A percentile compares a stretch with the other conserved stretches of the same genome.
phyloP scores from a whole-genome alignment of 2,329 filamentous ascomycete species.

The Verticillium tricorpus region DNA sequence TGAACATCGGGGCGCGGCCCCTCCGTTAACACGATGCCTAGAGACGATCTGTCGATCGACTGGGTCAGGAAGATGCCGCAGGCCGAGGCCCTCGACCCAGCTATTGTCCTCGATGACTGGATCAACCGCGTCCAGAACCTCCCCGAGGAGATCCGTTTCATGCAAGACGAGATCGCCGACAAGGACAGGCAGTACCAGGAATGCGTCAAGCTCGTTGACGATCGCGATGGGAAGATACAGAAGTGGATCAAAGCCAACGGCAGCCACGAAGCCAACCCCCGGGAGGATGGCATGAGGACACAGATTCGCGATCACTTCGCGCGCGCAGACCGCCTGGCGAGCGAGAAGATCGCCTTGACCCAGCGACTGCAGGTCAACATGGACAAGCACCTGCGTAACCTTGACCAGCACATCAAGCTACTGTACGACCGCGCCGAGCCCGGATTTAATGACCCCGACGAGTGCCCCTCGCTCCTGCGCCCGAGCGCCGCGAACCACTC shows the following conservation, averaged over 20 bases:
- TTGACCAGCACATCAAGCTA: conserved; percentile 58
- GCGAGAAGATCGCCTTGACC: conserved; percentile 68
- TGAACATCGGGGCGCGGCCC: conserved; percentile 7
- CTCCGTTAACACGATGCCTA: conserved; percentile 62
- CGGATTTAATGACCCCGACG: conserved; percentile 57
- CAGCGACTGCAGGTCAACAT: conserved; percentile 57
- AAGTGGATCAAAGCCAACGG: conserved; percentile 77
- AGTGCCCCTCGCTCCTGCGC: conserved; percentile 59
- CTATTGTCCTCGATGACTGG: conserved; percentile 74
- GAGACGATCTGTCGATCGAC: conserved; percentile 69
- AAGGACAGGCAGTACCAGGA: conserved; percentile 72
- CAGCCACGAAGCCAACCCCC: conserved; percentile 68
- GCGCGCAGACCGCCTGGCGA: conserved; percentile 64
- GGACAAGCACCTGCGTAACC: conserved; percentile 59
- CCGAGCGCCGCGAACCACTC: conserved; percentile 49
- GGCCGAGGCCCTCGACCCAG: conserved; percentile 57
- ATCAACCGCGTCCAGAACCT: conserved; percentile 71
- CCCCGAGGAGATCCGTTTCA: conserved; percentile 75
- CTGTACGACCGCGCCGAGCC: conserved; percentile 58
- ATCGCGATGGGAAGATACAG: conserved; percentile 71
- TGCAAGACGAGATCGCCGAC: conserved; percentile 77
- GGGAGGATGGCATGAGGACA: conserved; percentile 64
- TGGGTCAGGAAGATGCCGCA: conserved; percentile 63
- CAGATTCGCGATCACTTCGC: conserved; percentile 65
- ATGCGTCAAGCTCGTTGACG: conserved; percentile 63